Evolutionary conservation across 106 monocot species (phyloP).

Genomic region (Triglochin maritima): DNA sequence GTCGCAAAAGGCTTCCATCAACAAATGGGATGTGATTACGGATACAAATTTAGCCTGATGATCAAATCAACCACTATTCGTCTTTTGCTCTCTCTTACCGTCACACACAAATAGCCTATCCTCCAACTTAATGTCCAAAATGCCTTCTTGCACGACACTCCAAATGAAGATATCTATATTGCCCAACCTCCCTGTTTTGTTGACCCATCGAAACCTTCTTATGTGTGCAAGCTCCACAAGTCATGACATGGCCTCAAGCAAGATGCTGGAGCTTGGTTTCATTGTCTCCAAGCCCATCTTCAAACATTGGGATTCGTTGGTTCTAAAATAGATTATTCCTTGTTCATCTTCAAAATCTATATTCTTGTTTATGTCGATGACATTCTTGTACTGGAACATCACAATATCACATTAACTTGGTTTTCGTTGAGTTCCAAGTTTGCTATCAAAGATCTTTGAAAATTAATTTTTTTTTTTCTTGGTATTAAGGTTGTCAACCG

Average conservation of each 20-base stretch:
- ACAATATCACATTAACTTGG: not conserved
- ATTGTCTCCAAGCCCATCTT: not conserved
- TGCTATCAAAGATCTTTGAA: not conserved
- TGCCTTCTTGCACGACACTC: constrained; percentile 1
- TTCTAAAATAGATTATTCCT: not conserved
- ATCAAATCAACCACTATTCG: not conserved
- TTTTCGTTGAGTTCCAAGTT: not conserved
- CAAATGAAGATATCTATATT: not conserved
- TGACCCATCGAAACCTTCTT: not conserved
- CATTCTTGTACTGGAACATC: not conserved
- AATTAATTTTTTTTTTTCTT: not conserved
- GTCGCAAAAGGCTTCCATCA: constrained; percentile 1
- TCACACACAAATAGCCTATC: not conserved
- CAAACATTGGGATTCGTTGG: not conserved
- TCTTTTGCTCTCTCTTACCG: not conserved
- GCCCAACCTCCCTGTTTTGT: not conserved
- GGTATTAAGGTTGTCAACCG: not conserved
- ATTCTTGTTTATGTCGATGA: constrained; percentile 10
- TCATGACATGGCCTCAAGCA: constrained; percentile 2
- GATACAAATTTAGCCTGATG: not conserved
- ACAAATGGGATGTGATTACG: not conserved
- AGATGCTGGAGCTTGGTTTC: not conserved
- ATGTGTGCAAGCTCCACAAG: not conserved
- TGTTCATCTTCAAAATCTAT: not conserved
- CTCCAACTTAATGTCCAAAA: not conserved